phyloP scores from a whole-genome alignment of 2,329 filamentous ascomycete genomes.

The Trichoderma asperellum region DNA sequence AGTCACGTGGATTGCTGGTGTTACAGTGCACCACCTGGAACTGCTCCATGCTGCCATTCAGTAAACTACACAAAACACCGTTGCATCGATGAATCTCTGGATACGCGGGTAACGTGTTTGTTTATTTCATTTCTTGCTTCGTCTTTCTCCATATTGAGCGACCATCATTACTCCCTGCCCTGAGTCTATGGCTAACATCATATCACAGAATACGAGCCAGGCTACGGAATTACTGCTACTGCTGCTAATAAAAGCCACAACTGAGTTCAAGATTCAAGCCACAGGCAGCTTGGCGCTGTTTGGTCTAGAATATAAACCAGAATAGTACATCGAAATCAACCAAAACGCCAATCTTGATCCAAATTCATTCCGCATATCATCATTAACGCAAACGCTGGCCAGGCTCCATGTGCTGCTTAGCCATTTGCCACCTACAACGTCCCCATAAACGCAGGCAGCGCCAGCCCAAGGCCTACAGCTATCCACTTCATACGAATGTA shows the following conservation, averaged over 20 bases:
- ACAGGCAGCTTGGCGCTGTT: not conserved
- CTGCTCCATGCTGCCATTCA: not conserved
- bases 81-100: not conserved
- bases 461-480: conserved; percentile 11
- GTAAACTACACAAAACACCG: not conserved
- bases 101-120: too few relatives aligned
- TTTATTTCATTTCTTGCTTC: not conserved
- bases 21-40: not conserved
- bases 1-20: conserved; percentile 15
- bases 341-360: not conserved
- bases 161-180: not conserved
- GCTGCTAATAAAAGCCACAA: not conserved
- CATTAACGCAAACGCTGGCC: not conserved
- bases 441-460: conserved; percentile 10
- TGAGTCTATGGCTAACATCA: not conserved
- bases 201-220: not conserved
- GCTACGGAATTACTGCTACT: not conserved
- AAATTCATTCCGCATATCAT: not conserved
- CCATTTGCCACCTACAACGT: not conserved
- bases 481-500: conserved; percentile 13
- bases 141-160: not conserved
- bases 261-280: not conserved
- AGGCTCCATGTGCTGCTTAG: not conserved
- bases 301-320: not conserved
- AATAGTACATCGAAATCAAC: not conserved